A percentile compares a stretch with the other conserved stretches of the same genome.
phyloP scores from a whole-genome alignment of 306 rosid genomes.

The Alnus glutinosa region DNA sequence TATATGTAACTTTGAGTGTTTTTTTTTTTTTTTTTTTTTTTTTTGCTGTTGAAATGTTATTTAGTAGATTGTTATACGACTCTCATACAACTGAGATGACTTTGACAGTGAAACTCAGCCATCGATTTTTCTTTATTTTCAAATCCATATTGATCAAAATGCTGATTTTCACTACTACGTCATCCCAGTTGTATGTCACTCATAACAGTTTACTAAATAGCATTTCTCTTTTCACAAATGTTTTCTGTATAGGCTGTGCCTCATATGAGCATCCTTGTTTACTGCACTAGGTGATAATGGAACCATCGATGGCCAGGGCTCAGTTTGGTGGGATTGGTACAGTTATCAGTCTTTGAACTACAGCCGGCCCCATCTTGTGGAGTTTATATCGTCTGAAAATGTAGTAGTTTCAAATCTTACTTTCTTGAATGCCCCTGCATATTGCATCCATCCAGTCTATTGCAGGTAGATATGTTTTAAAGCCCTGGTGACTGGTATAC shows the following conservation, averaged over 20 bases:
- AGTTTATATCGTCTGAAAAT: conserved; percentile 55
- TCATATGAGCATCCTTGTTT: conserved; percentile 25
- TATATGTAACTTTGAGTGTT: conserved; percentile 1
- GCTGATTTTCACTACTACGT: too few species aligned
- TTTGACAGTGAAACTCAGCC: too few species aligned
- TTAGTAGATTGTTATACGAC: too few species aligned
- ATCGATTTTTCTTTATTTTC: too few species aligned
- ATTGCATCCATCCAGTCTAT: conserved; percentile 87
- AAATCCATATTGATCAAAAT: too few species aligned
- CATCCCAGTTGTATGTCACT: too few species aligned
- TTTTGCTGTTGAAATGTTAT: neutral
- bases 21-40: neutral
- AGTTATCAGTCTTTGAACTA: conserved; percentile 66
- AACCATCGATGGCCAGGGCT: conserved; percentile 86
- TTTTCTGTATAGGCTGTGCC: conserved; percentile 7
- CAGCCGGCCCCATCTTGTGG: conserved; percentile 94
- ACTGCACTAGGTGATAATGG: conserved; percentile 76
- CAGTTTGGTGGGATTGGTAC: conserved; percentile 94
- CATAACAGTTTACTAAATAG: too few species aligned
- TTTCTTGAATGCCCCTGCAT: conserved; percentile 86
- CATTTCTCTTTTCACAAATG: neutral
- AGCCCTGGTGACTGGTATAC: neutral
- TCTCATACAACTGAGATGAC: too few species aligned
- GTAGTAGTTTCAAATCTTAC: conserved; percentile 93
- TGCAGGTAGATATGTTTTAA: conserved; percentile 85